Evolutionary conservation across 352 stramenopile species (phyloP), one percentile per base, ranked within the genome.

Genomic region (Phytophthora tubulina): DNA sequence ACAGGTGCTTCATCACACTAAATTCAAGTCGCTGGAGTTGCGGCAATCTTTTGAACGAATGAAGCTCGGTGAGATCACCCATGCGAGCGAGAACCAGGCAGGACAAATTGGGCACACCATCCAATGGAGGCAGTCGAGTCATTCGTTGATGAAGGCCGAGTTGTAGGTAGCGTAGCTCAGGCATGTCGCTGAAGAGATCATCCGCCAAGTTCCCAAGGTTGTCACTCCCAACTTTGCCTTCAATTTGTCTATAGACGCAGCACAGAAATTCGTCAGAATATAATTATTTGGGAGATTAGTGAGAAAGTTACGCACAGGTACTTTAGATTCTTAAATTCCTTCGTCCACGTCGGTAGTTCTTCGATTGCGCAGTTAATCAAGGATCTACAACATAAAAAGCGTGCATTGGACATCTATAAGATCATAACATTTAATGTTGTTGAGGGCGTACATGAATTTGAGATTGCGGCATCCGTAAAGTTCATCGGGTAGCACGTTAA

Each of bases 161-260:
- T 17, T 86, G 73, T 2, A 90, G 59, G 15, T 79, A 79, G 1
- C 58, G 72, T 9, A 90, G 52, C 6, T 72, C 62, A 0, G 62
- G 56, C 67, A 85, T 78, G 9, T 69, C 31, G 4, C 32, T 55
- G 55, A 90, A 88, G 3, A 89, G 57, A 38, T 77, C 59, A 8
- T 57, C 51, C 0, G 48, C 15, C 17, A 88, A 38, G 14, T 56
- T 35, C 2, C 48, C 53, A n/a, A 75, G 62, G n/a, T 82, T 82
- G 15, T 35, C 27, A 35, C 45, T 60, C 0, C 63, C 64, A 3
- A 75, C 46, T 31, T 70, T 80, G 11, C 80, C 80, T 73, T 84
- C 80, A 15, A 88, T 71, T 59, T 86, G 78, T n/a, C 80, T 88
- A 30, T 13, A 36, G 2, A 38, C 15, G n/a, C 14, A 17, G n/a